Percentiles rank a stretch among this genome's conserved stretches.
Conservation (phyloP, 257 asterid species). For the Jasminum sambac region DNA sequence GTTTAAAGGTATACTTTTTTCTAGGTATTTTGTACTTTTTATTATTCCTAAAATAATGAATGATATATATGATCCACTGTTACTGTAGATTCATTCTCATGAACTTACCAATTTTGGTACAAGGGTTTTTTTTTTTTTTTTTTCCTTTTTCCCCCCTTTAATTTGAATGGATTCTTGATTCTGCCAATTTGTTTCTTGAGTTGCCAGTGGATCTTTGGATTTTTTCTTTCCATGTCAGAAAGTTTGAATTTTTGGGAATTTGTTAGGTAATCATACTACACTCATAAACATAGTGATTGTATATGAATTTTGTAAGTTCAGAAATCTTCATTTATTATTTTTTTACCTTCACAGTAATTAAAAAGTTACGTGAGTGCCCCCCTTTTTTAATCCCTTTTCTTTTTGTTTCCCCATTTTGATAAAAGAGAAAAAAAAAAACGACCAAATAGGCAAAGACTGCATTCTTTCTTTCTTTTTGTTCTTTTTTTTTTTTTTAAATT, state of each 20-base stretch:
- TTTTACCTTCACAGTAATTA: not conserved
- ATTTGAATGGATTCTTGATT: not conserved
- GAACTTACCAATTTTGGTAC: too few species aligned
- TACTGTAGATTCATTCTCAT: too few species aligned
- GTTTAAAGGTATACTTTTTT: conserved; percentile 32
- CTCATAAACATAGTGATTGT: not conserved
- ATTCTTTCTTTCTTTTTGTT: too few species aligned
- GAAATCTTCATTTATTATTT: not conserved
- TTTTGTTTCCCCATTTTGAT: not conserved
- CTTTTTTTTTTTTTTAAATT: too few species aligned
- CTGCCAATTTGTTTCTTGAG: conserved; percentile 16
- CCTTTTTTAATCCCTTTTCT: too few species aligned
- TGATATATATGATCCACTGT: too few species aligned
- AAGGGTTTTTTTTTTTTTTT: not conserved
- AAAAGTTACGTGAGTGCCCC: not conserved
- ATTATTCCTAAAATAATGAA: too few species aligned
- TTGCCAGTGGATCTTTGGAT: not conserved
- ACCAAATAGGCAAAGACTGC: not conserved
- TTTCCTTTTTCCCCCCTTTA: too few species aligned
- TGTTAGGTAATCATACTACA: not conserved
- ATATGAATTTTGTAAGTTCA: not conserved
- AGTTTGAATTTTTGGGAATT: conserved; percentile 21
- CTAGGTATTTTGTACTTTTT: not conserved
- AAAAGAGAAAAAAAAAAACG: not conserved
- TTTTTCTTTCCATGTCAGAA: conserved; percentile 1